Conservation (phyloP, 805 yeast genomes). For the Cyberlindnera euphorbiae region DNA sequence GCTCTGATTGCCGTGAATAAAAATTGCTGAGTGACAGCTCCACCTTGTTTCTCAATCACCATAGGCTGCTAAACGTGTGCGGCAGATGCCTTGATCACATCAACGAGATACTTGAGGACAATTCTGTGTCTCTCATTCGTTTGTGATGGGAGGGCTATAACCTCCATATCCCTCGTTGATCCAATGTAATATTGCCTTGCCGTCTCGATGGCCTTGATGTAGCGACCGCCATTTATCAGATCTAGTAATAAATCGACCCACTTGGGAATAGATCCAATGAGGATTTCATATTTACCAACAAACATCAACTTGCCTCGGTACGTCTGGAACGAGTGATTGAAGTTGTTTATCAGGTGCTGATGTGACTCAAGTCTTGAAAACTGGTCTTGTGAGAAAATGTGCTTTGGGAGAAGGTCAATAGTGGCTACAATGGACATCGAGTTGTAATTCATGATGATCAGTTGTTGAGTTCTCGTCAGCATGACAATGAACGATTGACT, state of each 20-base stretch:
- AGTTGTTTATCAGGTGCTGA: slow-evolving; percentile 10
- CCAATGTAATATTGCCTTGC: slow-evolving; percentile 52
- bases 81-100: slow-evolving; percentile 40
- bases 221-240: slow-evolving; percentile 47
- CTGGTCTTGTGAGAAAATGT: slow-evolving; percentile 31
- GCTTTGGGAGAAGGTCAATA: slow-evolving; percentile 25
- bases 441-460: slow-evolving; percentile 38
- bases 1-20: slow-evolving; percentile 37
- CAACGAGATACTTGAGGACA: slow-evolving; percentile 50
- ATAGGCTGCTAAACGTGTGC: slow-evolving; percentile 18
- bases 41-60: slow-evolving; percentile 10
- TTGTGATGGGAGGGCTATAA: slow-evolving; percentile 54
- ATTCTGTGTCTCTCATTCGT: slow-evolving; percentile 38
- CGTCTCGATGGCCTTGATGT: slow-evolving; percentile 50
- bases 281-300: slow-evolving; percentile 47
- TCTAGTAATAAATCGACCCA: slow-evolving; percentile 65
- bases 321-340: slow-evolving; percentile 28
- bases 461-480: slow-evolving; percentile 42
- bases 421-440: slow-evolving; percentile 29
- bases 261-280: slow-evolving; percentile 53
- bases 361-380: slow-evolving; percentile 21
- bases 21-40: slow-evolving; percentile 28
- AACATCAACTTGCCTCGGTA: slow-evolving; percentile 46
- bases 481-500: slow-evolving; percentile 35
- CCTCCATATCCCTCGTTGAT: slow-evolving; percentile 37